These are phyloP conservation scores for Nyssa sinensis DNA, from an alignment of 148 eudicot genomes.

Conservation along the genomic window DNA sequence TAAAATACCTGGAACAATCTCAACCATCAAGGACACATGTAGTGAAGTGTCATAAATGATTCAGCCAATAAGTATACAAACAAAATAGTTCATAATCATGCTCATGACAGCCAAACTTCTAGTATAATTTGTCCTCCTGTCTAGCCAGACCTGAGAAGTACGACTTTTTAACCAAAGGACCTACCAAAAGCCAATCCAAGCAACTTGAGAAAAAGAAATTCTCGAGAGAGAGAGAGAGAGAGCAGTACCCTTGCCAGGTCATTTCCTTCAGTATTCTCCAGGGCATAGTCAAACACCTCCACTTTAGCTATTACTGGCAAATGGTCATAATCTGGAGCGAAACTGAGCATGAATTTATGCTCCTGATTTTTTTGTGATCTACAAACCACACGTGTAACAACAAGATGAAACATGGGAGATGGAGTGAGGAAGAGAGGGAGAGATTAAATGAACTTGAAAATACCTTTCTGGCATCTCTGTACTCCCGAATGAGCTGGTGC, in stretches of 20 bases:
- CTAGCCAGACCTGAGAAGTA: slow-evolving; percentile 94
- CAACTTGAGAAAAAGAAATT: slow-evolving; percentile 9
- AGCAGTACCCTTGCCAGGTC: slow-evolving; percentile 76
- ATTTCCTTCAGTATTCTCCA: slow-evolving; percentile 91
- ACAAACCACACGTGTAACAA: slow-evolving; percentile 27
- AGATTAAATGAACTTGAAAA: slow-evolving; percentile 14
- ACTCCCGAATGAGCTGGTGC: slow-evolving; percentile 93
- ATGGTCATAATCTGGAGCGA: slow-evolving; percentile 93
- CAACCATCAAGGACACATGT: background rate
- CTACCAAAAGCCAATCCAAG: slow-evolving; percentile 30
- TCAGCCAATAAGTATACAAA: background rate
- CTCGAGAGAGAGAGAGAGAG: background rate
- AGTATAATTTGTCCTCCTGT: slow-evolving; percentile 94
- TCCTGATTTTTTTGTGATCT: slow-evolving; percentile 95
- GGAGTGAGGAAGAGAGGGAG: slow-evolving; percentile 2
- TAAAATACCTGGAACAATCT: slow-evolving; percentile 76
- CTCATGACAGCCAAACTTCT: slow-evolving; percentile 99
- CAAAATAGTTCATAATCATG: slow-evolving; percentile 42
- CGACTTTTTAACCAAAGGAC: slow-evolving; percentile 99
- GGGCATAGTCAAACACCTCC: slow-evolving; percentile 91
- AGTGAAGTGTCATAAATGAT: background rate
- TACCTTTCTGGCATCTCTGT: slow-evolving; percentile 97
- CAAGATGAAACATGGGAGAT: background rate
- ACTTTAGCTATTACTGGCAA: slow-evolving; percentile 93
- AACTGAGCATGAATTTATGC: slow-evolving; percentile 83